These are phyloP conservation scores for Paraurostyla sp. DNA, from an alignment of 73 alveolate genomes.

Conservation along the genomic window DNA sequence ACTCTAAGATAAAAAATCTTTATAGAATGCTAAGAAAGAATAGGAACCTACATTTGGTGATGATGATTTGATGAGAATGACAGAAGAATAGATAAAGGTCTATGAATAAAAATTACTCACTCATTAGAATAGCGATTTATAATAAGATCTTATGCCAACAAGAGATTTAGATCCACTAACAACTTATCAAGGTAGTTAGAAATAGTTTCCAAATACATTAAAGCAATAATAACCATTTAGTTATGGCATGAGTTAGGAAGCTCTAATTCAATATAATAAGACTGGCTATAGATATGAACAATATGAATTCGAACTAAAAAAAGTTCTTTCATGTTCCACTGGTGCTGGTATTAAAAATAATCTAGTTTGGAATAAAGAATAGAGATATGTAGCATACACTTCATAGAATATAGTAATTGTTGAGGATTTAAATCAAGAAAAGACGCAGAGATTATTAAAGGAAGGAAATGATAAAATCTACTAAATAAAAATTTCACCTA, in stretches of 20 bases:
- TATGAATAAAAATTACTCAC: neutral
- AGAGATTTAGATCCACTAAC: conserved; percentile 10
- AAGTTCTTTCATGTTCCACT: conserved; percentile 62
- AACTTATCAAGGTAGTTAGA: neutral
- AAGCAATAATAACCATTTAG: neutral
- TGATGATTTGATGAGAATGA: conserved; percentile 34
- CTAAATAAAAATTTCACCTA: conserved; percentile 57
- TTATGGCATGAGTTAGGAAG: conserved; percentile 20
- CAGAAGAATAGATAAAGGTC: neutral
- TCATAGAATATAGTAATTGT: conserved; percentile 55
- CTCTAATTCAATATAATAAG: conserved; percentile 43
- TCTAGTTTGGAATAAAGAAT: conserved; percentile 72
- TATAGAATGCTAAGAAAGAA: neutral
- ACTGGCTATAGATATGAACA: conserved; percentile 64
- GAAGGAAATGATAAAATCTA: conserved; percentile 74
- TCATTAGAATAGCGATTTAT: neutral
- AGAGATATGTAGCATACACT: conserved; percentile 66
- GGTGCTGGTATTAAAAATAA: conserved; percentile 49
- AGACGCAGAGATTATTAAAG: conserved; percentile 60
- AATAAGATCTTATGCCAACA: neutral
- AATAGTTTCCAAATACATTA: neutral
- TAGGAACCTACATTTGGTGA: neutral
- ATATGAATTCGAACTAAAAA: conserved; percentile 49
- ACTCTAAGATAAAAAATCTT: neutral
- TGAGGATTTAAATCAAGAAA: conserved; percentile 62